Base-by-base conservation (phyloP, 2,329 filamentous ascomycete genomes). In the Cytospora paraplurivora region DNA sequence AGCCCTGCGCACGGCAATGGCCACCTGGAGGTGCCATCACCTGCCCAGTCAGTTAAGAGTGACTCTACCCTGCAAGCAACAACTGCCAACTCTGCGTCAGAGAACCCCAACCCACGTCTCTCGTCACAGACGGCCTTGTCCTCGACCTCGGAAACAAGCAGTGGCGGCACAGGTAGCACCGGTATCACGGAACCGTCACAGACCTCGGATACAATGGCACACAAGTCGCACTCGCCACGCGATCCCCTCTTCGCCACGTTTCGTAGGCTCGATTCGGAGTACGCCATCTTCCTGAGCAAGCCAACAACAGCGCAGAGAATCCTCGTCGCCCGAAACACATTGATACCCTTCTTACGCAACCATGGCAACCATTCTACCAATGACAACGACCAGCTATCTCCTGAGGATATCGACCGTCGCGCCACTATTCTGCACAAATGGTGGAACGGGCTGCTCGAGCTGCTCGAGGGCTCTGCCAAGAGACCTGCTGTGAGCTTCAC, bases 341-440 rank as follows among this genome's bases (percentile, higher is more conserved):
- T 97, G 4, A 76, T 96, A 19, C 91, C 92, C 0, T 96, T 97
- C 70, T 78, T 97, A 51, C 84, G 86, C 63, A 87, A 84, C 58
- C 88, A 93, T 69, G 83, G 85, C 65, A 78, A 83, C 38, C 88
- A 94, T 71, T 78, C 85, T 1, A 92, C 90, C 10, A 89, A 76
- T 64, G 73, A 73, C 34, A 84, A 81, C 66, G 63, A 68, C 19
- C 38, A 67, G 17, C 79, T 97, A 53, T 80, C 85, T n/a, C 82
- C 91, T 1, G 92, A 96, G 76, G 92, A 96, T 72, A 76, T 97
- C 52, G 93, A 97, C 71, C 85, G 90, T 41, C 85, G 93, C 65
- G 85, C 90, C 2, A 87, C 87, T 52, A 91, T 96, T 55, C 78
- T 97, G 63, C 92, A 95, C 73, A 93, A 91, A 72, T 97, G 93